Base-by-base conservation (phyloP, 768 basidiomycete genomes). In the Macrolepiota dolichaula region DNA sequence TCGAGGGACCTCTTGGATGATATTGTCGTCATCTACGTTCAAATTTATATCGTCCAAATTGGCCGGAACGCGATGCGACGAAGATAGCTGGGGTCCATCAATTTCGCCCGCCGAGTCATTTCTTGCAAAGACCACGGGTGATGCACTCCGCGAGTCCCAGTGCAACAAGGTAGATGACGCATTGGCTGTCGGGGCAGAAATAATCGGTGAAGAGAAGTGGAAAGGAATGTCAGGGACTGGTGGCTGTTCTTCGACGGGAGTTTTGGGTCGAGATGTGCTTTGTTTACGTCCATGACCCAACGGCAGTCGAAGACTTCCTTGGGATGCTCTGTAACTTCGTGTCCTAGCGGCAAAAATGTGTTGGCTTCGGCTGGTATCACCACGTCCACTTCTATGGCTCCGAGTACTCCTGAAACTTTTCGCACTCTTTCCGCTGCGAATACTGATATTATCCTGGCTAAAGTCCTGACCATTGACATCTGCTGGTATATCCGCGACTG, bases 271-370 rank as follows among this genome's bases (percentile, higher is more conserved):
- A 29, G 59, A 64, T 1, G 65, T 64, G 36, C 59, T 67, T 36
- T 66, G 66, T 55, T 69, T 71, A 17, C 67, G 67, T 15, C 54
- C 32, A 55, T 69, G 69, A 13, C 40, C 74, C 52, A 52, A 77
- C 53, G 84, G 86, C 24, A 91, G 74, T 0, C 90, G 83, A 7
- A 92, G 73, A 67, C 87, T 90, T 24, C 84, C 81, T 64, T 86
- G 84, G 4, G 88, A 89, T 7, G 83, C 78, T 1, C 87, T 79
- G 46, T 78, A 76, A 69, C 87, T 89, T 42, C 89, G 81, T 61
- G 75, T 81, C 60, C 83, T 82, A 1, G 91, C 91, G 4, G 91
- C 86, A 4, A 80, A 79, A 2, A 92, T 78, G 7, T 80, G 77
- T 38, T 77, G 77, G 13, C 75, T 67, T 36, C 76, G 73, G 51